phyloP scores from a whole-genome alignment of 108 stramenopile genomes.

The Aurantiochytrium sp. region DNA sequence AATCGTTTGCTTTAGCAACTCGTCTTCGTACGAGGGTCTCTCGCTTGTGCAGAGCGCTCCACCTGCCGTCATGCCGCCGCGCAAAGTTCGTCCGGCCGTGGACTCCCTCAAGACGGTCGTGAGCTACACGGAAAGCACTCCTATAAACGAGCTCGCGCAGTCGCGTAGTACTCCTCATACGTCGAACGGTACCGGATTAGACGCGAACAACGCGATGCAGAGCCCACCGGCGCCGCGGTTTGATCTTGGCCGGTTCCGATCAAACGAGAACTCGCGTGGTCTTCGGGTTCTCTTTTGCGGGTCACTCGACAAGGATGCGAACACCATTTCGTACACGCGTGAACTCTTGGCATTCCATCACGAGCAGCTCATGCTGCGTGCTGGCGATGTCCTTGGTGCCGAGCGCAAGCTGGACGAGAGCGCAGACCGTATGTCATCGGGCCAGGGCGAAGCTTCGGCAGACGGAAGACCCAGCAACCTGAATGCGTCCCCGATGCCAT shows the following conservation, averaged over 20 bases:
- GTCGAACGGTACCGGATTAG: too few species aligned
- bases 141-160: too few species aligned
- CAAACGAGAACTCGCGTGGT: not conserved
- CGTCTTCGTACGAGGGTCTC: not conserved
- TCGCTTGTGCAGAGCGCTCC: not conserved
- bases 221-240: not conserved
- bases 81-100: not conserved
- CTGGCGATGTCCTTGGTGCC: not conserved
- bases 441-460: not conserved
- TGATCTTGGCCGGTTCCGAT: not conserved
- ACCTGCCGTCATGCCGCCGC: not conserved
- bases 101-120: not conserved
- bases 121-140: not conserved
- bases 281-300: not conserved
- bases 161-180: too few species aligned
- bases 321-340: not conserved
- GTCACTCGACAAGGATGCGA: not conserved
- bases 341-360: not conserved
- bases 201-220: too few species aligned
- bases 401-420: not conserved
- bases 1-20: not conserved
- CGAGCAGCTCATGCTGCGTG: not conserved
- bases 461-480: not conserved
- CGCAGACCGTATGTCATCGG: not conserved
- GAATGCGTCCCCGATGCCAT: not conserved